Percentiles rank a stretch among this genome's conserved stretches.
phyloP scores from a whole-genome alignment of 352 stramenopile species.

The Phytopythium oedochilum region DNA sequence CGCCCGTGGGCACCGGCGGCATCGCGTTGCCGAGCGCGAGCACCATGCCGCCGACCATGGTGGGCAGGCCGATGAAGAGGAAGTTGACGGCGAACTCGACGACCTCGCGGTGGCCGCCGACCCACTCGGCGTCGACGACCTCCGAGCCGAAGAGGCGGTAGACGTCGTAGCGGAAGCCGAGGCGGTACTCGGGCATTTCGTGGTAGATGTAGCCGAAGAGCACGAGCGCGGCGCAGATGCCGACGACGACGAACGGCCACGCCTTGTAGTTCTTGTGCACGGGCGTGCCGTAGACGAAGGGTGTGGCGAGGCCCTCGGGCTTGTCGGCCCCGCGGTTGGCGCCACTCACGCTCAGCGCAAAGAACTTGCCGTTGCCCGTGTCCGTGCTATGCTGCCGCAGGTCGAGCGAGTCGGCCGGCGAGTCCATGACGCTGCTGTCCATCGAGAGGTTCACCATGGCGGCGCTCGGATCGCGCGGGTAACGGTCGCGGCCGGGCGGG shows the following conservation, averaged over 20 bases:
- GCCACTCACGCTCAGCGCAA: constrained; percentile 59
- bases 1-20: constrained; percentile 61
- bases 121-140: constrained; percentile 47
- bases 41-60: constrained; percentile 65
- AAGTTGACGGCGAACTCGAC: constrained; percentile 73
- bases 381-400: constrained; percentile 19
- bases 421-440: constrained; percentile 34
- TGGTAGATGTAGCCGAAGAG: constrained; percentile 68
- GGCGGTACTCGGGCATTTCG: constrained; percentile 65
- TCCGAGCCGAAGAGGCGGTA: constrained; percentile 57
- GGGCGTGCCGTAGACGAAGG: constrained; percentile 73
- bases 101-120: constrained; percentile 68
- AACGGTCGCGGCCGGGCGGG: background rate
- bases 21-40: constrained; percentile 61
- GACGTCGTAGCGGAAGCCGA: constrained; percentile 55
- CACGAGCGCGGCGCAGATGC: constrained; percentile 37
- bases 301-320: constrained; percentile 45
- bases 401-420: constrained; percentile 28
- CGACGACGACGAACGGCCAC: constrained; percentile 69
- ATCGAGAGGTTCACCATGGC: constrained; percentile 42
- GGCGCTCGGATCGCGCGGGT: background rate
- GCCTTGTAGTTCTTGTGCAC: constrained; percentile 79
- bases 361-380: constrained; percentile 63
- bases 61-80: constrained; percentile 66
- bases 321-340: constrained; percentile 31